These are phyloP conservation scores for Berberis thunbergii DNA, from an alignment of 164 flowering plant genomes.

Conservation along the genomic window DNA sequence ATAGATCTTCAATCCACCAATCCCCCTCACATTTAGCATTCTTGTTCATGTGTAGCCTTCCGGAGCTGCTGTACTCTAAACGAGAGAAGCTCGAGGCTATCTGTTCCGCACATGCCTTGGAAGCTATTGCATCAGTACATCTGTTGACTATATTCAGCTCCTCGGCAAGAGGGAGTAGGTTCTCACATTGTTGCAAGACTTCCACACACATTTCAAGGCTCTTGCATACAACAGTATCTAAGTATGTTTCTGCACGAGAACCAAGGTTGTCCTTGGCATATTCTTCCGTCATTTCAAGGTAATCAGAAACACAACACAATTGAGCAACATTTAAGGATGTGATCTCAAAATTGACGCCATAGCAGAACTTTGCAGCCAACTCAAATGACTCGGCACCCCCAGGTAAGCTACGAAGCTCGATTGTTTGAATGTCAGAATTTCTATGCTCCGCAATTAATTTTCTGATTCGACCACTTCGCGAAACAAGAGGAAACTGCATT, in stretches of 20 bases:
- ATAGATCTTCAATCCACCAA: slow-evolving; percentile 92
- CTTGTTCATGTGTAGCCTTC: slow-evolving; percentile 68
- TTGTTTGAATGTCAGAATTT: slow-evolving; percentile 48
- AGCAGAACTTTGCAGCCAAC: slow-evolving; percentile 85
- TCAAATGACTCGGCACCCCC: slow-evolving; percentile 92
- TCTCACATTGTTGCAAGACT: slow-evolving; percentile 73
- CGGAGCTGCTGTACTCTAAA: slow-evolving; percentile 83
- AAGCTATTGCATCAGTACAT: slow-evolving; percentile 83
- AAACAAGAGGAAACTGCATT: slow-evolving; percentile 84
- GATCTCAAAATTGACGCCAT: slow-evolving; percentile 84
- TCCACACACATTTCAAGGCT: slow-evolving; percentile 66
- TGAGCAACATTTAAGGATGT: slow-evolving; percentile 75
- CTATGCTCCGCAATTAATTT: slow-evolving; percentile 62
- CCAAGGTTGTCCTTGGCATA: slow-evolving; percentile 67
- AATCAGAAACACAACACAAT: slow-evolving; percentile 69
- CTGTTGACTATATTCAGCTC: slow-evolving; percentile 62
- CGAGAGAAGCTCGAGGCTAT: slow-evolving; percentile 88
- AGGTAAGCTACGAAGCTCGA: slow-evolving; percentile 65
- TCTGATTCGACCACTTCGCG: slow-evolving; percentile 71
- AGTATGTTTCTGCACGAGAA: slow-evolving; percentile 68
- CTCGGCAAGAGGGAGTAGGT: slow-evolving; percentile 78
- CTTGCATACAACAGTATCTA: slow-evolving; percentile 62
- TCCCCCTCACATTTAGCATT: slow-evolving; percentile 62
- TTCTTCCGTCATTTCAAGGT: slow-evolving; percentile 91
- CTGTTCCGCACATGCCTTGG: slow-evolving; percentile 83